A percentile compares a stretch with the other conserved stretches of the same genome.
These are phyloP conservation scores for Claviceps sp. DNA, from an alignment of 2,329 filamentous ascomycete species.

Conservation along the genomic window DNA sequence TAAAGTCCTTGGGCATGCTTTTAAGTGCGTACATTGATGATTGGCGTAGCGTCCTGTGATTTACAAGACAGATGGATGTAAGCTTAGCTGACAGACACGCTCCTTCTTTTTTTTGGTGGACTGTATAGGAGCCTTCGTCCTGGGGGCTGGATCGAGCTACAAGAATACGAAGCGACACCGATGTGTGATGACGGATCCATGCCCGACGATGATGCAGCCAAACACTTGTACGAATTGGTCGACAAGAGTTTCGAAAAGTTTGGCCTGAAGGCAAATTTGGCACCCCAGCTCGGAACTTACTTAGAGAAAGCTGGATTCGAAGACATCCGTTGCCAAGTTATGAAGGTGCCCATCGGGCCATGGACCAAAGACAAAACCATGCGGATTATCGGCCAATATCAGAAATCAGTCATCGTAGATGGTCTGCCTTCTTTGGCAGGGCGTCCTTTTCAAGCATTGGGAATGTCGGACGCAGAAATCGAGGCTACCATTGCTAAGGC, in stretches of 20 bases:
- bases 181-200: conserved; percentile 23
- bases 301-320: conserved; percentile 10
- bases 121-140: conserved; percentile 18
- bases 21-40: conserved; percentile 8
- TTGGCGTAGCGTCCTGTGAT: neutral
- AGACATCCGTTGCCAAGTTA: conserved; percentile 19
- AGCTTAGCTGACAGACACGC: neutral
- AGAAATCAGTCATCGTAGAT: conserved; percentile 23
- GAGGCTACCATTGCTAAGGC: conserved; percentile 15
- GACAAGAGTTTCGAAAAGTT: conserved; percentile 7
- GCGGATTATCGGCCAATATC: conserved; percentile 25
- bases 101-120: neutral
- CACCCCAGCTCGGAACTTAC: conserved; percentile 8
- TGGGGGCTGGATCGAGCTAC: conserved; percentile 32
- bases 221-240: conserved; percentile 6
- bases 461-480: conserved; percentile 15
- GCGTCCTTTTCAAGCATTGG: conserved; percentile 19
- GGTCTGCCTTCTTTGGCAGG: conserved; percentile 22
- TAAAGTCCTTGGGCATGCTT: conserved; percentile 9
- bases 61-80: neutral
- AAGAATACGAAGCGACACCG: conserved; percentile 22
- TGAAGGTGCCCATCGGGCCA: conserved; percentile 24
- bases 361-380: conserved; percentile 21
- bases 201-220: conserved; percentile 8
- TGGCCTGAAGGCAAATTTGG: conserved; percentile 9